These are phyloP conservation scores for Aspergillus phoenicis DNA, from an alignment of 2,329 filamentous ascomycete species.

Conservation along the genomic window DNA sequence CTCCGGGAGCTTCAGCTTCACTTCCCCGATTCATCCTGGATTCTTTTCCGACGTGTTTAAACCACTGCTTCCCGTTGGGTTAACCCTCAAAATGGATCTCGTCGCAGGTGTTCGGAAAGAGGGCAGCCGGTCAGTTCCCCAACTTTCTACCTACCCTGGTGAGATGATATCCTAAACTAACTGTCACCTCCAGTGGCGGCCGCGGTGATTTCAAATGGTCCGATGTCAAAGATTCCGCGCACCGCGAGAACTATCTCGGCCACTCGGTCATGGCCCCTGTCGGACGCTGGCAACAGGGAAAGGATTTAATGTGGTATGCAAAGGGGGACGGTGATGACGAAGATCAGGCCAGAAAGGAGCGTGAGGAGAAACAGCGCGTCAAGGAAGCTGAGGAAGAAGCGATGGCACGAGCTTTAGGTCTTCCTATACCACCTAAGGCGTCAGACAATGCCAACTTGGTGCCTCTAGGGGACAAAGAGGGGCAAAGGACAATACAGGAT, in stretches of 20 bases:
- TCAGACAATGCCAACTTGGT: constrained; percentile 66
- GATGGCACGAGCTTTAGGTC: constrained; percentile 76
- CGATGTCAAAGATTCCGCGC: constrained; percentile 80
- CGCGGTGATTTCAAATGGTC: constrained; percentile 94
- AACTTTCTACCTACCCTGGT: neutral
- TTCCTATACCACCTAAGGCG: constrained; percentile 67
- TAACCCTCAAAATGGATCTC: constrained; percentile 72
- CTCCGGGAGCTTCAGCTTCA: neutral
- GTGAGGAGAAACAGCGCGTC: constrained; percentile 75
- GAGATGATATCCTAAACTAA: constrained; percentile 10
- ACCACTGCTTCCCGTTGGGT: constrained; percentile 7
- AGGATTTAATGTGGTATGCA: constrained; percentile 67
- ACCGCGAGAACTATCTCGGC: constrained; percentile 88
- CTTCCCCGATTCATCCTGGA: neutral
- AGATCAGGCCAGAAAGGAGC: constrained; percentile 56
- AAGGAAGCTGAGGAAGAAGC: constrained; percentile 95
- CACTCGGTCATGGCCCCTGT: constrained; percentile 91
- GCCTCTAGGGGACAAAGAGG: constrained; percentile 64
- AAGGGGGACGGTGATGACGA: constrained; percentile 58
- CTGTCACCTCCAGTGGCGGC: constrained; percentile 64
- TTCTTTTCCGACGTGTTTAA: neutral
- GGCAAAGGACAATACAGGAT: constrained; percentile 44
- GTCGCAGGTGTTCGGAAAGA: constrained; percentile 92
- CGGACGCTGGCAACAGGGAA: constrained; percentile 85
- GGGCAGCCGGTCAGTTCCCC: constrained; percentile 62